Evolutionary conservation across 129 eudicot species (phyloP).

Genomic region (Artemisia tridentata): DNA sequence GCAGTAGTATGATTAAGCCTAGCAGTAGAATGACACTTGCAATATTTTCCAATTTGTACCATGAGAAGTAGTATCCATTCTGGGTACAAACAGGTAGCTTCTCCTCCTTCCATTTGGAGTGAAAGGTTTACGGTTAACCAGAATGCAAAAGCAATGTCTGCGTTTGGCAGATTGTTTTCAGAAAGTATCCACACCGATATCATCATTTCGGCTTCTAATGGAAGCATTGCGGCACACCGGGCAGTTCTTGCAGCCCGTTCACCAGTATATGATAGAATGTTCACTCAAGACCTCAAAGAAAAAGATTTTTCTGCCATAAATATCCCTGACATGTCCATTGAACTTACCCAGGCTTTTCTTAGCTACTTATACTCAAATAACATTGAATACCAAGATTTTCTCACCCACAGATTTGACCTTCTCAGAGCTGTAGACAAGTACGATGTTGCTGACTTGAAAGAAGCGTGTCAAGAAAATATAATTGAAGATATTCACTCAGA

Average conservation of each 20-base stretch:
- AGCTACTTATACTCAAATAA: conserved; percentile 63
- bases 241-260: conserved; percentile 84
- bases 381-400: conserved; percentile 34
- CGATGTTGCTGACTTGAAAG: conserved; percentile 55
- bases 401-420: conserved; percentile 65
- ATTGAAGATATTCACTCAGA: conserved; percentile 70
- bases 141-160: no score
- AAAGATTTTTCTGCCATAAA: conserved; percentile 73
- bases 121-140: no score
- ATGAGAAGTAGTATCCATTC: no score
- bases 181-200: no score
- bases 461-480: conserved; percentile 77
- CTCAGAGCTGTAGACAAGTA: conserved; percentile 80
- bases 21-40: no score
- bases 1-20: no score
- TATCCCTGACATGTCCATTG: conserved; percentile 73
- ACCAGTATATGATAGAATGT: conserved; percentile 89
- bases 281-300: conserved; percentile 71
- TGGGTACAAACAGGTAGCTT: no score
- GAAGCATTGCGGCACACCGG: no score
- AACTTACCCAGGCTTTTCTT: conserved; percentile 70
- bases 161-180: no score
- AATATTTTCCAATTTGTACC: no score
- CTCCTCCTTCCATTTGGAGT: no score
- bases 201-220: no score